A percentile compares a stretch with the other conserved stretches of the same genome.
phyloP scores from a whole-genome alignment of 345 rosid genomes.

The Sisymbrium irio region DNA sequence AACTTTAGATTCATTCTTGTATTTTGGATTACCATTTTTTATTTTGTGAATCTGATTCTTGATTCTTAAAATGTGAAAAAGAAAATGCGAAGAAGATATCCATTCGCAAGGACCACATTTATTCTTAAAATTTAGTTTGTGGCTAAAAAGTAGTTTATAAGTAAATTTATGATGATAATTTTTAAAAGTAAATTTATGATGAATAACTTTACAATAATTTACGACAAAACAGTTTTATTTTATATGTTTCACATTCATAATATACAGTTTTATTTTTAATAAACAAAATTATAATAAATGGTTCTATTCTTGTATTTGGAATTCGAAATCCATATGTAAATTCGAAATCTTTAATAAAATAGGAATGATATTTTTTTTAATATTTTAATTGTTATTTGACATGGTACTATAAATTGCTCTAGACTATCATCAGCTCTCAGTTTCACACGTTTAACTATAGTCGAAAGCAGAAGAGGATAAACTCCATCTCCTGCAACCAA shows the following conservation, averaged over 20 bases:
- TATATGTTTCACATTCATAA: too few relatives aligned
- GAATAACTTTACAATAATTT: too few relatives aligned
- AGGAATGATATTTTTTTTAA: too few relatives aligned
- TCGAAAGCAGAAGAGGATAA: slow-evolving; percentile 2
- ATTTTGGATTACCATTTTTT: neutral
- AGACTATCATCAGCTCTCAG: neutral
- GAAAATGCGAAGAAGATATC: neutral
- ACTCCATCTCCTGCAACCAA: neutral
- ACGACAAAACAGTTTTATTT: too few relatives aligned
- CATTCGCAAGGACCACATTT: neutral
- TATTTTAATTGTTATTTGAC: neutral
- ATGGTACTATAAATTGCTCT: neutral
- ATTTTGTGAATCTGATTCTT: neutral
- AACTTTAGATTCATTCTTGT: neutral
- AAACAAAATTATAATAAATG: too few relatives aligned
- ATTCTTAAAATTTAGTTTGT: neutral
- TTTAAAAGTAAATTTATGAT: too few relatives aligned
- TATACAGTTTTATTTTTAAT: neutral
- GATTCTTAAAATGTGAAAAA: neutral
- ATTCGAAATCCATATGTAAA: too few relatives aligned
- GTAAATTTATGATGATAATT: too few relatives aligned
- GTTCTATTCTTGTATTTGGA: too few relatives aligned
- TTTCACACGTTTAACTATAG: neutral
- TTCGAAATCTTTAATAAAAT: too few relatives aligned
- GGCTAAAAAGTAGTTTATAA: too few relatives aligned